These are phyloP conservation scores for Hericium rajendrae DNA, from an alignment of 768 basidiomycete species.

Conservation along the genomic window DNA sequence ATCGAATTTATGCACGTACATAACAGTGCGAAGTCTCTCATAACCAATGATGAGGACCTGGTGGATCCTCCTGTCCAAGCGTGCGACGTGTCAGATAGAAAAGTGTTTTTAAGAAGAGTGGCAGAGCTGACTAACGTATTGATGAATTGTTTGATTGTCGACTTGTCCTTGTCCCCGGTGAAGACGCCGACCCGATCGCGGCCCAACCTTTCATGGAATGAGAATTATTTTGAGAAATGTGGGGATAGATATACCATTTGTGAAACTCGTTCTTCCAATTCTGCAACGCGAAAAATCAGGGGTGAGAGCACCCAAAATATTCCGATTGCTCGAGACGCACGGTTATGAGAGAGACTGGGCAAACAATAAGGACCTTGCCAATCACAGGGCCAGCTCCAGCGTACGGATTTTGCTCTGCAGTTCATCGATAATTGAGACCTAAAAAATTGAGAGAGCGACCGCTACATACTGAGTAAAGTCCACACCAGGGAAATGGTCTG, in stretches of 20 bases:
- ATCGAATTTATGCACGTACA: constrained; percentile 33
- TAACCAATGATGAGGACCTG: constrained; percentile 94
- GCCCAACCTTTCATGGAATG: constrained; percentile 32
- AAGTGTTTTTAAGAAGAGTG: neutral
- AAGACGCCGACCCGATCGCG: constrained; percentile 48
- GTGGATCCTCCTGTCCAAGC: constrained; percentile 46
- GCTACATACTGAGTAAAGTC: constrained; percentile 77
- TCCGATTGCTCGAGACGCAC: constrained; percentile 31
- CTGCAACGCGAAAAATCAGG: constrained; percentile 26
- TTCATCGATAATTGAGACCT: neutral
- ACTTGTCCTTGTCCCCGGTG: constrained; percentile 49
- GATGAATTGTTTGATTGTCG: constrained; percentile 57
- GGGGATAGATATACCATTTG: constrained; percentile 57
- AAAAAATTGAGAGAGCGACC: neutral
- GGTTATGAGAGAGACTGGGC: constrained; percentile 83
- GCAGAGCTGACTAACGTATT: constrained; percentile 45
- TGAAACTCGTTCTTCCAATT: constrained; percentile 95
- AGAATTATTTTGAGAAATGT: neutral
- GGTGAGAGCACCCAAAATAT: neutral
- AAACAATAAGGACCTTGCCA: constrained; percentile 84
- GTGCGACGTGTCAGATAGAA: neutral
- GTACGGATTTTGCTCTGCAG: constrained; percentile 77
- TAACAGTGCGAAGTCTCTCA: constrained; percentile 75
- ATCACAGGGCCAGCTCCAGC: constrained; percentile 43
- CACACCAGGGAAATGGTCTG: constrained; percentile 89